Evolutionary conservation across 192 early-diverging fungal species (phyloP).

Genomic region (Allomyces javanicus): DNA sequence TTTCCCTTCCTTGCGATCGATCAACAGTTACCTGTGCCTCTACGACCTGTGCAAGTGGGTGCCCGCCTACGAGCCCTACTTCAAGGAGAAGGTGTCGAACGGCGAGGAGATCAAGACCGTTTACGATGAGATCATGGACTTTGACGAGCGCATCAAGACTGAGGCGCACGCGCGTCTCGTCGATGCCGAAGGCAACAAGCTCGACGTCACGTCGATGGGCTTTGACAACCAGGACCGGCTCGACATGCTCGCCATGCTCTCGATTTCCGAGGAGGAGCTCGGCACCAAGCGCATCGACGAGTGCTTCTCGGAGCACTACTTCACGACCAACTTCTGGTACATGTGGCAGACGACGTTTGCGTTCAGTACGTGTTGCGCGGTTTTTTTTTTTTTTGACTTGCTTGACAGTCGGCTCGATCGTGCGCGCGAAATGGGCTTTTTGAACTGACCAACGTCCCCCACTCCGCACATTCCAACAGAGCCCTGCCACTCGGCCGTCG

Average conservation of each 20-base stretch:
- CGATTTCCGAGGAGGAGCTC: constrained; percentile 9
- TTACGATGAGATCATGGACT: constrained; percentile 14
- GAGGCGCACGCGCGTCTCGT: constrained; percentile 10
- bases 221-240: constrained; percentile 8
- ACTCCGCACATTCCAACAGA: constrained; percentile 10
- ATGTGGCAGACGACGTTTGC: constrained; percentile 1
- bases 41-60: neutral
- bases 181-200: constrained; percentile 6
- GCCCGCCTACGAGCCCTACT: neutral
- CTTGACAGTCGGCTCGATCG: no score
- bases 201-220: constrained; percentile 9
- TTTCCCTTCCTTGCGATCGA: no score
- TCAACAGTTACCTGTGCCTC: neutral
- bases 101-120: neutral
- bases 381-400: no score
- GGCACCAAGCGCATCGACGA: constrained; percentile 12
- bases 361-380: neutral
- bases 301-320: constrained; percentile 13
- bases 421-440: neutral
- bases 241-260: constrained; percentile 5
- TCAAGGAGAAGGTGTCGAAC: neutral
- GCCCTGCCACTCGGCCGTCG: constrained; percentile 17
- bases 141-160: constrained; percentile 7
- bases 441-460: constrained; percentile 2
- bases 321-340: constrained; percentile 15